A percentile compares a stretch with the other conserved stretches of the same genome.
Evolutionary conservation across 805 yeast genomes (phyloP).

Genomic region (Dipodascus albidus): DNA sequence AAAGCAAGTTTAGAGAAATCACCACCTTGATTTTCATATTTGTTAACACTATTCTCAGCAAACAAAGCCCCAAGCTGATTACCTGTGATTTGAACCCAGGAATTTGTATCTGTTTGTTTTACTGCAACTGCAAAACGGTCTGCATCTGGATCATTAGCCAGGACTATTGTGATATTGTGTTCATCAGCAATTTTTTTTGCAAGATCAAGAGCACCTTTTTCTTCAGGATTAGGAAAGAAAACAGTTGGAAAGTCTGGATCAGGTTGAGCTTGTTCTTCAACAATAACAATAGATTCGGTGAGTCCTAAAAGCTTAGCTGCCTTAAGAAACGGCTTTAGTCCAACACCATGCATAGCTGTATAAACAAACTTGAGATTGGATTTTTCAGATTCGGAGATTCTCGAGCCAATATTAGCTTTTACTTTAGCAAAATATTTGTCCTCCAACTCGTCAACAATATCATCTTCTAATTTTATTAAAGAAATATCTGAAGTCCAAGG

Average conservation of each 20-base stretch:
- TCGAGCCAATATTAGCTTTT: constrained; percentile 2
- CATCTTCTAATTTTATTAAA: constrained; percentile 31
- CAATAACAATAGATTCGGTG: constrained; percentile 28
- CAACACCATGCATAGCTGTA: constrained; percentile 96
- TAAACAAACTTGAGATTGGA: constrained; percentile 43
- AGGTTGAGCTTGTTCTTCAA: constrained; percentile 55
- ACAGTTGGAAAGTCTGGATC: constrained; percentile 86
- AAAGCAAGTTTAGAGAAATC: constrained; percentile 34
- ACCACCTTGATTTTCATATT: constrained; percentile 16
- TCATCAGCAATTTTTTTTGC: constrained; percentile 55
- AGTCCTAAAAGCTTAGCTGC: constrained; percentile 31
- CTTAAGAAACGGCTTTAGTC: constrained; percentile 45
- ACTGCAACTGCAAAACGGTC: constrained; percentile 84
- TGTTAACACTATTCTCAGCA: constrained; percentile 49
- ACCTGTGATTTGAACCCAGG: constrained; percentile 79
- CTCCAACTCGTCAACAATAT: constrained; percentile 13
- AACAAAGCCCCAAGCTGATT: constrained; percentile 83
- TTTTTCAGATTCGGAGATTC: constrained; percentile 2
- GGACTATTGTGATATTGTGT: constrained; percentile 39
- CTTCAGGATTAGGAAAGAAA: constrained; percentile 90
- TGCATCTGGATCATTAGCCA: constrained; percentile 96
- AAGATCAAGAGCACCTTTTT: constrained; percentile 73
- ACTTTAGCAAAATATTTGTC: constrained; percentile 10
- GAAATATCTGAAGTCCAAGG: constrained; percentile 46
- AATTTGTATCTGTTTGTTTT: constrained; percentile 26